phyloP scores from a whole-genome alignment of 2,329 filamentous ascomycete genomes.

The Colletotrichum neosansevieriae region DNA sequence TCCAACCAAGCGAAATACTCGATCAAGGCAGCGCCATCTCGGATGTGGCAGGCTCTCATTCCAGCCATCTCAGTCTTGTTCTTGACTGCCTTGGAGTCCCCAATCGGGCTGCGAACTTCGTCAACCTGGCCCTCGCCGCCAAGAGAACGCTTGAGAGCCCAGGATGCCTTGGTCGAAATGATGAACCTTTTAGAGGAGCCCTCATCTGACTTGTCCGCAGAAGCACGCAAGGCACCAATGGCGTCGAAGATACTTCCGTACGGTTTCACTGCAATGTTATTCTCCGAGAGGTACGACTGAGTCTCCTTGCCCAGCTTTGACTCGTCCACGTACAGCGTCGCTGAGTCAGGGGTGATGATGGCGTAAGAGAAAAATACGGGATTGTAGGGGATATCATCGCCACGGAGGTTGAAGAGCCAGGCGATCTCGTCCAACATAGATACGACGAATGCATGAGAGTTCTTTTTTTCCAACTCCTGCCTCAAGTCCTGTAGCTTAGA shows the following conservation, averaged over 20 bases:
- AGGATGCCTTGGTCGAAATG: slow-evolving; percentile 90
- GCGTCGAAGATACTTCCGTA: slow-evolving; percentile 87
- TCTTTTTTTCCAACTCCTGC: slow-evolving; percentile 93
- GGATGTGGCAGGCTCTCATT: slow-evolving; percentile 93
- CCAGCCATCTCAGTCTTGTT: slow-evolving; percentile 90
- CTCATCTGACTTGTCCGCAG: slow-evolving; percentile 18
- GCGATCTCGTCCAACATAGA: slow-evolving; percentile 97
- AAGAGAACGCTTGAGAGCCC: slow-evolving; percentile 88
- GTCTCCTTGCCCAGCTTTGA: slow-evolving; percentile 79
- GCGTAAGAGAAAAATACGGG: slow-evolving; percentile 99
- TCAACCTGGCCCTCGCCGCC: slow-evolving; percentile 89
- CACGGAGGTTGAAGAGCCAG: slow-evolving; percentile 98
- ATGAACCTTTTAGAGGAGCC: slow-evolving; percentile 74
- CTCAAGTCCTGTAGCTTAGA: slow-evolving; percentile 87
- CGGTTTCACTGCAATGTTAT: slow-evolving; percentile 80
- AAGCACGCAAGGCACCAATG: slow-evolving; percentile 68
- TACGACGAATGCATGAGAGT: slow-evolving; percentile 86
- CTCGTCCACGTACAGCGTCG: slow-evolving; percentile 86
- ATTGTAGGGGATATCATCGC: slow-evolving; percentile 96
- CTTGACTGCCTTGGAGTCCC: slow-evolving; percentile 94
- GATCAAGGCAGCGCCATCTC: slow-evolving; percentile 90
- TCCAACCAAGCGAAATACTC: slow-evolving; percentile 98
- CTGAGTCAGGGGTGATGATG: slow-evolving; percentile 80
- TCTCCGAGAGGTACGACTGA: slow-evolving; percentile 75
- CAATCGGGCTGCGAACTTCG: slow-evolving; percentile 86